Base-by-base conservation (phyloP, 2,329 filamentous ascomycete genomes). In the Penicillium aurantiogriseum region DNA sequence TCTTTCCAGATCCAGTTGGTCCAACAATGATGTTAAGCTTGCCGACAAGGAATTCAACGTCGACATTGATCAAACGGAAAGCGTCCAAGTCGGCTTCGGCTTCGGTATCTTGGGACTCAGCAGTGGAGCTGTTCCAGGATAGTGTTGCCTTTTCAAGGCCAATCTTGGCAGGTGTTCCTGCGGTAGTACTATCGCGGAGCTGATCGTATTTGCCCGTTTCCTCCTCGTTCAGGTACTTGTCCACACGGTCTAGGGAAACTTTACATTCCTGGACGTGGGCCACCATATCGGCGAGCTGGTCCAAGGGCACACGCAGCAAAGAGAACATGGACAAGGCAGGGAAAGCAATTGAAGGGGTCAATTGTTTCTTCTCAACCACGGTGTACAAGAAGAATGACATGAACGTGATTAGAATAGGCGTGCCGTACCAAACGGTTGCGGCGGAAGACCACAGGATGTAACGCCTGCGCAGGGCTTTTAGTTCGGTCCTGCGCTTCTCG, bases 281-380 rank as follows among this genome's bases (percentile, higher is more conserved):
- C 70, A 97, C 89, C 94, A 99, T 99, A 75, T 99, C 94, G 50
- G 94, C 94, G 53, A 99, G 83, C 76, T 97, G 93, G 73, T 99
- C 94, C 45, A 99, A 80, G 5, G 94, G 94, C 52, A 97, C 90
- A 47, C 94, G 88, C 15, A 99, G 86, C 40, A 99, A 86, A 72
- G 92, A 92, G 74, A 99, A 99, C 63, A 99, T 87, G 0, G 94
- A 97, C 53, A 99, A 87, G 38, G 94, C 92, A 2, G 94, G 97
- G 76, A 99, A 99, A 4, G 94, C 94, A 60, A 97, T 83, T 0
- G 94, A 97, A 0, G 94, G 93, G 51, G 94, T 88, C 54, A 99
- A 79, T 21, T 89, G 89, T 78, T 95, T 97, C 73, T 89, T 84
- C 77, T 99, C 93, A 11, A 97, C 81, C 13, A 92, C 80, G 0